phyloP scores from a whole-genome alignment of 345 rosid genomes.

The Draba incana region DNA sequence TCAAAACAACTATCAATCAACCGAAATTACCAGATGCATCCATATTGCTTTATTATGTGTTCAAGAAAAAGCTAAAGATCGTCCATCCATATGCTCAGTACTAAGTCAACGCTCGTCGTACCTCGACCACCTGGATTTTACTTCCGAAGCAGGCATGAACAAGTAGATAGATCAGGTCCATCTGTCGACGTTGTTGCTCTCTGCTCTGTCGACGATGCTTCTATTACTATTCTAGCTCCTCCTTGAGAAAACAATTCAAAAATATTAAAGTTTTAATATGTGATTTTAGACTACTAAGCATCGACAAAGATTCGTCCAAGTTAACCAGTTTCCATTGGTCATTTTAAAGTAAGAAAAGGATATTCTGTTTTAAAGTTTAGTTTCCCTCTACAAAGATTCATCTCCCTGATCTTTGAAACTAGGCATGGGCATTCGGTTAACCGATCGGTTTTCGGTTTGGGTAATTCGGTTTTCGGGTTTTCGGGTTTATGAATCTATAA shows the following conservation, averaged over 20 bases:
- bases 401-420: no score
- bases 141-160: background rate
- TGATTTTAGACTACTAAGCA: background rate
- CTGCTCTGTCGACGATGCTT: conserved; percentile 23
- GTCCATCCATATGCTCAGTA: conserved; percentile 47
- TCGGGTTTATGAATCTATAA: no score
- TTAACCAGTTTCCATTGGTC: background rate
- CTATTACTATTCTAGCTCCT: conserved; percentile 31
- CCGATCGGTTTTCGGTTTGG: no score
- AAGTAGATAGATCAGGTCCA: conserved; percentile 2
- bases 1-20: conserved; percentile 18
- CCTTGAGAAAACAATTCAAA: conserved; percentile 7
- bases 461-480: no score
- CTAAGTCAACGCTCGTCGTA: conserved; percentile 35
- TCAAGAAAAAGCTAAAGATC: conserved; percentile 52
- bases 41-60: conserved; percentile 53
- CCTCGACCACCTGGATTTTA: conserved; percentile 37
- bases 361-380: no score
- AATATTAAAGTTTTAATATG: no score
- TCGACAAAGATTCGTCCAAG: background rate
- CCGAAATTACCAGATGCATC: conserved; percentile 39
- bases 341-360: background rate
- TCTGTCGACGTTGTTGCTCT: background rate
- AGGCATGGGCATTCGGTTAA: no score
- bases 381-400: no score